Percentiles rank a stretch among this genome's conserved stretches.
phyloP scores from a whole-genome alignment of 169 alveolate species.

The Plasmodium vivax region DNA sequence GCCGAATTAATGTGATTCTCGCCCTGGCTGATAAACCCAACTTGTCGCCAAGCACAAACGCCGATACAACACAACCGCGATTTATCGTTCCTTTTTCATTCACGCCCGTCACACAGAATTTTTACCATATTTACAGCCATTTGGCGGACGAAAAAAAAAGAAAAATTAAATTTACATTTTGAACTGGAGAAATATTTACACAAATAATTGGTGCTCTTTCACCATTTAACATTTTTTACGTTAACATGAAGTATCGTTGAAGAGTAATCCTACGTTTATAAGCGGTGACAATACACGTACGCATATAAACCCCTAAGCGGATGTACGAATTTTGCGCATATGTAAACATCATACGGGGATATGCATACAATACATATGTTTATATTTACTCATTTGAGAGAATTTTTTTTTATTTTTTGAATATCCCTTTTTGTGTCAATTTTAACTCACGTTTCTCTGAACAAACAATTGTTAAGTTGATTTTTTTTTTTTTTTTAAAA shows the following conservation, averaged over 20 bases:
- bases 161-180: not conserved
- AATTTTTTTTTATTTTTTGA: not conserved
- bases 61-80: not conserved
- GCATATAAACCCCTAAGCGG: not conserved
- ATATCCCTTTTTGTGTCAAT: not conserved
- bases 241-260: not conserved
- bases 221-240: not conserved
- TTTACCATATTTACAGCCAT: not conserved
- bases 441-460: conserved; percentile 1
- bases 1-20: not conserved
- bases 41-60: not conserved
- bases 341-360: not conserved
- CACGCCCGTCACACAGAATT: not conserved
- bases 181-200: not conserved
- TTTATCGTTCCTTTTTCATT: not conserved
- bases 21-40: not conserved
- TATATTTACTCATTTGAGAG: not conserved
- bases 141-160: not conserved
- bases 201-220: not conserved
- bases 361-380: not conserved
- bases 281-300: not conserved
- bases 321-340: not conserved
- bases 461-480: not conserved
- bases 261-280: conserved; percentile 24
- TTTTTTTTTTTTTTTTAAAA: conserved; percentile 9